Evolutionary conservation across 2,329 filamentous ascomycete species (phyloP), one percentile per base, ranked within the genome.

Genomic region (Achaetomium macrosporum): DNA sequence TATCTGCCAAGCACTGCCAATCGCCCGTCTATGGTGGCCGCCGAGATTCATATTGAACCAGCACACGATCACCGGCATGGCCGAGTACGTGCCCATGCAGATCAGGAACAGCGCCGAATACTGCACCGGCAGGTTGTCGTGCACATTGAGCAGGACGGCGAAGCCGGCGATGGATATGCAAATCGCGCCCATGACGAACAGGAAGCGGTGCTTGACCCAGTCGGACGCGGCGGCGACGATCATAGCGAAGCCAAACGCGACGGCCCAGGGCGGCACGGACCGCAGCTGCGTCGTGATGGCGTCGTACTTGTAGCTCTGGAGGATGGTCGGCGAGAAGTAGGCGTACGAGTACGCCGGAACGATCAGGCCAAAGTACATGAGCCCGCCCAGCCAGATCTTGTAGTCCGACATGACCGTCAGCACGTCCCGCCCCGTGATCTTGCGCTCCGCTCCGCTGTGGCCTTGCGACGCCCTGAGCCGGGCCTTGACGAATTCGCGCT

Each of bases 21-120:
- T 79, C 9, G 83, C 77, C 41, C 87, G 76, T 3, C 86, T 78
- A 53, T 84, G 84, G 65, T 90, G 87, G 0, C 86, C 87, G 2
- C 82, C 82, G 1, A 90, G 72, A 61, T 90, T 91, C 81, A 90
- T 89, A 61, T 85, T 85, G 68, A 86, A 90, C 87, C 87, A 91
- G 67, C 86, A 90, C 8, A 90, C 80, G 41, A 90, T 82, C 30
- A 96, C 84, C 0, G 92, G 90, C 86, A 96, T 91, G n/a, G 90
- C 88, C 1, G 83, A 84, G 70, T 95, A 96, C 0, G 81, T 79
- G 46, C 89, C 89, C 72, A 84, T 84, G 2, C 88, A 85, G 46
- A 95, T 82, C 31, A 96, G 73, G 73, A 95, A 95, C 0, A 96
- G 77, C 0, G 86, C 88, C 0, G 76, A 86, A 63, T 96, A 96